phyloP scores from a whole-genome alignment of 2,329 filamentous ascomycete species.

The Zasmidium angulare region DNA sequence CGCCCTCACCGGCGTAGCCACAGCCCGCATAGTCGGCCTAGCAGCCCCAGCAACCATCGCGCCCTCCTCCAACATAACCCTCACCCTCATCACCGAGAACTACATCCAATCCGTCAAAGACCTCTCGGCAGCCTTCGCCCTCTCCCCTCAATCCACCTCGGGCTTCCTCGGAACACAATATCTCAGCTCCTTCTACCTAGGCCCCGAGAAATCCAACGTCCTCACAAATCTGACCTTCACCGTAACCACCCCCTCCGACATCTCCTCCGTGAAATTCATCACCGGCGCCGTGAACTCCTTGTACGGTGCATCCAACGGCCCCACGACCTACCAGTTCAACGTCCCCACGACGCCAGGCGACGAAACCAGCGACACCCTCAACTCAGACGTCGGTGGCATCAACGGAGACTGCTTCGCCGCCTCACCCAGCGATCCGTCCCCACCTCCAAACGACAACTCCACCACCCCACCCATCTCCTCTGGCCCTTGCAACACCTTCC shows the following conservation, averaged over 20 bases:
- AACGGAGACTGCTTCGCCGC: slow-evolving; percentile 10
- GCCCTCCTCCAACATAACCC: slow-evolving; percentile 10
- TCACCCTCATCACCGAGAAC: slow-evolving; percentile 19
- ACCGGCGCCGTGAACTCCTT: slow-evolving; percentile 17
- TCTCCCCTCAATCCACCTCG: slow-evolving; percentile 2
- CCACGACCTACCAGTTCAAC: slow-evolving; percentile 12
- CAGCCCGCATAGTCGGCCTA: slow-evolving; percentile 17
- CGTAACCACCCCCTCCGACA: slow-evolving; percentile 11
- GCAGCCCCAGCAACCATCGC: slow-evolving; percentile 13
- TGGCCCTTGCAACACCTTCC: slow-evolving; percentile 9
- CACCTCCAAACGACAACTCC: slow-evolving; percentile 3
- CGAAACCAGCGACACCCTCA: slow-evolving; percentile 9
- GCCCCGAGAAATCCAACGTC: slow-evolving; percentile 18
- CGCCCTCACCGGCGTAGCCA: slow-evolving; percentile 9
- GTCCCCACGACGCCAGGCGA: slow-evolving; percentile 12
- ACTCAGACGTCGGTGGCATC: slow-evolving; percentile 2
- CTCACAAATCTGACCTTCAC: slow-evolving; percentile 18
- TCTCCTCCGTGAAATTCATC: slow-evolving; percentile 8
- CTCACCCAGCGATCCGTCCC: neutral
- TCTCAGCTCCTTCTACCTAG: slow-evolving; percentile 20
- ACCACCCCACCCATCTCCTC: slow-evolving; percentile 2
- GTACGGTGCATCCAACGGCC: slow-evolving; percentile 16
- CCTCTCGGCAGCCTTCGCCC: slow-evolving; percentile 15
- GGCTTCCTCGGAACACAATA: slow-evolving; percentile 14
- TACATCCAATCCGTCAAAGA: slow-evolving; percentile 21